phyloP scores from a whole-genome alignment of 306 rosid species.

The Pterocarpus santalinus region DNA sequence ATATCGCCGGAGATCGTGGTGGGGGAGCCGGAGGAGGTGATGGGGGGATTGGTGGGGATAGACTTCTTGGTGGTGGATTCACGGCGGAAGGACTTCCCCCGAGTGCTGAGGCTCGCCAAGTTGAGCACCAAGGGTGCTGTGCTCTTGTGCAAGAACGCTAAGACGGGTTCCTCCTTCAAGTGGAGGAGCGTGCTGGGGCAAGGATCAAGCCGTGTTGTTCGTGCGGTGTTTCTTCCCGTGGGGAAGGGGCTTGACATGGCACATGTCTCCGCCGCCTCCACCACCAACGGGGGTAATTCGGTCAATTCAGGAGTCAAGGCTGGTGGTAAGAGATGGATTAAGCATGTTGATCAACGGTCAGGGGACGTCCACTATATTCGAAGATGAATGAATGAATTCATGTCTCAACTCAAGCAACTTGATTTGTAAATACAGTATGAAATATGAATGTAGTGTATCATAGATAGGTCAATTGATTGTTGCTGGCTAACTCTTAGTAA shows the following conservation, averaged over 20 bases:
- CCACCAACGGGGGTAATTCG: too few species aligned
- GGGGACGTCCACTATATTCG: slow-evolving; percentile 86
- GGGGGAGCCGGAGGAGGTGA: slow-evolving; percentile 80
- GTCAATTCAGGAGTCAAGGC: slow-evolving; percentile 13
- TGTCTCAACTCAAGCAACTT: too few species aligned
- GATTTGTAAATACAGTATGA: not conserved
- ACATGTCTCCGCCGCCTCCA: slow-evolving; percentile 62
- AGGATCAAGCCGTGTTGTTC: slow-evolving; percentile 66
- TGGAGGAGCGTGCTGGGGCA: slow-evolving; percentile 70
- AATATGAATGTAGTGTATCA: not conserved
- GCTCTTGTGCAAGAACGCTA: slow-evolving; percentile 79
- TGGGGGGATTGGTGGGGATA: slow-evolving; percentile 62
- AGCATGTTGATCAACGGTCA: slow-evolving; percentile 81
- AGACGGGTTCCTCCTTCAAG: slow-evolving; percentile 53
- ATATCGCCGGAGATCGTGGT: slow-evolving; percentile 64
- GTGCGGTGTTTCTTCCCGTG: slow-evolving; percentile 89
- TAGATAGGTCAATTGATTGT: not conserved
- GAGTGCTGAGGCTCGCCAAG: slow-evolving; percentile 71
- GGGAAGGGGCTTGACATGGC: slow-evolving; percentile 91
- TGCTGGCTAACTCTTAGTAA: not conserved
- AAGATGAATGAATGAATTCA: slow-evolving; percentile 43
- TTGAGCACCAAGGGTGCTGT: slow-evolving; percentile 82
- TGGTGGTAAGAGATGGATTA: slow-evolving; percentile 66
- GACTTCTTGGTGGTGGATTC: slow-evolving; percentile 88
- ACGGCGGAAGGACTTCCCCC: slow-evolving; percentile 58